Evolutionary conservation across 345 rosid genomes (phyloP), one percentile per base, ranked within the genome.

Genomic region (Eucalyptus urophylla): DNA sequence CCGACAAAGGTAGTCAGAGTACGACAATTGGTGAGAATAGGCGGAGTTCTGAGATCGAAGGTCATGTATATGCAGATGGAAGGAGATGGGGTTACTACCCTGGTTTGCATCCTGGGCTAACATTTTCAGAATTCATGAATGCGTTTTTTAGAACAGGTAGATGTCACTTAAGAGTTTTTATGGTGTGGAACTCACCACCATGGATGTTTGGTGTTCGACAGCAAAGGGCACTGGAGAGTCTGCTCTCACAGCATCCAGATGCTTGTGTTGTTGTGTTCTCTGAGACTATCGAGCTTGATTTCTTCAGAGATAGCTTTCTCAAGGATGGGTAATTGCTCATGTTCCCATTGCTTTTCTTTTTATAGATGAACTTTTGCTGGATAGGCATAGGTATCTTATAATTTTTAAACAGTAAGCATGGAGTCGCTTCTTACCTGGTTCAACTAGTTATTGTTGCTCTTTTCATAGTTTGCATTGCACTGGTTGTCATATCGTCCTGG

Each of bases 121-220:
- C 98, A 5, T 98, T 98, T 92, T 93, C 95, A 3, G 94, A 93
- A 33, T 98, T 98, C 47, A 86, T 97, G 96, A 93, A 92, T 88
- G 92, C 95, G 15, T 97, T 95, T 94, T 95, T 95, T 11, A 91
- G 93, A 87, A 92, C 87, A 83, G 96, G 91, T 87, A 93, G 89
- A 89, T 97, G 99, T 76, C 88, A 87, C 60, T 65, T 95, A 92
- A 94, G 95, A 91, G 95, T 96, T 89, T 97, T 97, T 91, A 95
- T 97, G 98, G 96, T 98, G 88, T 98, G 99, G 98, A 98, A 96
- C 89, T 97, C 98, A 1, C 99, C 99, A 43, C 93, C 98, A 12
- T 98, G 99, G 99, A 97, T 97, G 99, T 95, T 91, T 89, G 92
- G 95, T 86, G 96, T 98, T 90, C 94, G 97, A 90, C 96, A 98